These are phyloP conservation scores for Lenwebbia sp. DNA, from an alignment of 345 rosid species.

Conservation along the genomic window DNA sequence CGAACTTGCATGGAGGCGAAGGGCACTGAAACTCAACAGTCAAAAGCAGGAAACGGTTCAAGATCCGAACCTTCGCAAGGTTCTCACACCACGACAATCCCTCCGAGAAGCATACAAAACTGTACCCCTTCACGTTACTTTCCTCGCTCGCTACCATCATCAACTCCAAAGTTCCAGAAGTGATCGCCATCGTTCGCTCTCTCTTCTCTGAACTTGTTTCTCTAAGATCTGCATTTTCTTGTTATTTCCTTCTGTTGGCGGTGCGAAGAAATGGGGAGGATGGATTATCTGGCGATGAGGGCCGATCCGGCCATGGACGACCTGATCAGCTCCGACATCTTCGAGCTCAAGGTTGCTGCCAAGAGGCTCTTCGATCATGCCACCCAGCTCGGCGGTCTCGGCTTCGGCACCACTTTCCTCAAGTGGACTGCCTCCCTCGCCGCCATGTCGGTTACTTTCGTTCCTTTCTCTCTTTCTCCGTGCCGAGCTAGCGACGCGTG, in stretches of 20 bases:
- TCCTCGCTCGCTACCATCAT: neutral
- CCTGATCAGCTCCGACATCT: constrained; percentile 50
- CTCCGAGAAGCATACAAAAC: neutral
- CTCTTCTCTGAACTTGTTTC: neutral
- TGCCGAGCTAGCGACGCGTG: neutral
- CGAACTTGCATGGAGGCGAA: neutral
- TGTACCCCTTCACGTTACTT: neutral
- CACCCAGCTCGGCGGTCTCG: constrained; percentile 53
- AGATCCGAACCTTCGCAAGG: neutral
- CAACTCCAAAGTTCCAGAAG: neutral
- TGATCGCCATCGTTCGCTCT: neutral
- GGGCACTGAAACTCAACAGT: neutral
- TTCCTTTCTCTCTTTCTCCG: neutral
- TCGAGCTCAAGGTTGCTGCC: constrained; percentile 43
- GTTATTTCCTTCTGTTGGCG: neutral
- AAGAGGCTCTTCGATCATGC: constrained; percentile 44
- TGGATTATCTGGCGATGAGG: constrained; percentile 55
- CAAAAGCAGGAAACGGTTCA: neutral
- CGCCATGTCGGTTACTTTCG: constrained; percentile 43
- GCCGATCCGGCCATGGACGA: constrained; percentile 27
- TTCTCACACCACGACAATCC: neutral
- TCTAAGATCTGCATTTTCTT: neutral
- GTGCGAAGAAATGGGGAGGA: constrained; percentile 39
- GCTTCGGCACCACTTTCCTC: constrained; percentile 72
- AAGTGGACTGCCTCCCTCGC: constrained; percentile 82